Percentiles rank a stretch among this genome's conserved stretches.
phyloP scores from a whole-genome alignment of 805 yeast species.

The Kodamaea fukazawae region DNA sequence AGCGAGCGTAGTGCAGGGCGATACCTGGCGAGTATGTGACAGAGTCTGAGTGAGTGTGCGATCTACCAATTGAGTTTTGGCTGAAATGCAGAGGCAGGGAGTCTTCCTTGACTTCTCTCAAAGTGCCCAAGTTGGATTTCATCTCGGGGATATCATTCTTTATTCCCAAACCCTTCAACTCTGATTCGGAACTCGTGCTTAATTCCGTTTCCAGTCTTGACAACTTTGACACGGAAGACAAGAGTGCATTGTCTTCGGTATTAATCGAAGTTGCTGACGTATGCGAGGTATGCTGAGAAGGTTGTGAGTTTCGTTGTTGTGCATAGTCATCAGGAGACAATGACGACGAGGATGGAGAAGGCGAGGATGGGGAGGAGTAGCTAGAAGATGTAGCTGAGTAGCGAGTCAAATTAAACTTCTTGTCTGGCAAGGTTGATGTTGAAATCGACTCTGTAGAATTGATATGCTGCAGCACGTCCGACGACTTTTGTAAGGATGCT shows the following conservation, averaged over 20 bases:
- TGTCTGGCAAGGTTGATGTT: conserved; percentile 1
- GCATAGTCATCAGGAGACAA: conserved; percentile 3
- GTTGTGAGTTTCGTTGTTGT: conserved; percentile 12
- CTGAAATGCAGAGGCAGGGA: too few relatives aligned
- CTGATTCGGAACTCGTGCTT: too few relatives aligned
- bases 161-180: too few relatives aligned
- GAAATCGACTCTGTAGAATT: conserved; percentile 2
- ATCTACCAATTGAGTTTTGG: too few relatives aligned
- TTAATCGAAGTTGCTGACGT: conserved; percentile 34
- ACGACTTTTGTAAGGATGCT: too few relatives aligned
- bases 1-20: too few relatives aligned
- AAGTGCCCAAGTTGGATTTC: conserved; percentile 4
- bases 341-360: conserved; percentile 9
- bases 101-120: conserved; percentile 8
- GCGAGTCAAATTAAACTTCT: neutral
- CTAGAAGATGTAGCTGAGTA: conserved; percentile 1
- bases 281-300: conserved; percentile 17
- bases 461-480: neutral
- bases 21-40: too few relatives aligned
- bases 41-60: neutral
- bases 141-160: too few relatives aligned
- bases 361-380: conserved; percentile 4
- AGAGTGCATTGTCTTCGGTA: conserved; percentile 10
- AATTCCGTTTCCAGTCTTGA: too few relatives aligned
- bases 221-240: too few relatives aligned